Conservation (phyloP, 2,329 filamentous ascomycete species). For the Fusarium sp. region DNA sequence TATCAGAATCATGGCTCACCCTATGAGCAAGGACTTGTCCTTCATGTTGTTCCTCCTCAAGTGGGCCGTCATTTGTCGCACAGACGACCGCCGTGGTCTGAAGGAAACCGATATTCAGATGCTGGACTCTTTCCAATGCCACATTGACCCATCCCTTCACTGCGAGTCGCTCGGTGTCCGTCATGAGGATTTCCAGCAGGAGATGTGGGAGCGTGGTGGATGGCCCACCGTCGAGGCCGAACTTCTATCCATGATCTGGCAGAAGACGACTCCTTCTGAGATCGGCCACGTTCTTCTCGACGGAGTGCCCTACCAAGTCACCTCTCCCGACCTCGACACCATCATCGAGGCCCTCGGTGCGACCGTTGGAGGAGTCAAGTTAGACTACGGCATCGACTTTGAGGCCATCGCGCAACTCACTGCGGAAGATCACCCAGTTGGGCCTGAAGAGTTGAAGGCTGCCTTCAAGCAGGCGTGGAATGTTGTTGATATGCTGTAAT, state of each 20-base stretch:
- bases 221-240: not conserved
- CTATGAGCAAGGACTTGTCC: not conserved
- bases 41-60: not conserved
- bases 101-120: not conserved
- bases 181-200: not conserved
- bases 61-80: not conserved
- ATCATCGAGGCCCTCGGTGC: not conserved
- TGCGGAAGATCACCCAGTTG: not conserved
- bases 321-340: not conserved
- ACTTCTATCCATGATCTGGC: not conserved
- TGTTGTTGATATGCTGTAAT: not conserved
- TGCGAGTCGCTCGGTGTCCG: not conserved
- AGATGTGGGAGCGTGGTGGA: not conserved
- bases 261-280: not conserved
- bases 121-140: not conserved
- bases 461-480: not conserved
- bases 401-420: not conserved
- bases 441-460: not conserved
- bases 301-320: not conserved
- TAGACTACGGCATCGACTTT: not conserved
- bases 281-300: not conserved
- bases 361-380: not conserved
- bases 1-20: not conserved
- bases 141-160: not conserved
- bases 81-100: not conserved